phyloP scores from a whole-genome alignment of 1,284 basidiomycete genomes.

The Cutaneotrichosporon arboriforme region DNA sequence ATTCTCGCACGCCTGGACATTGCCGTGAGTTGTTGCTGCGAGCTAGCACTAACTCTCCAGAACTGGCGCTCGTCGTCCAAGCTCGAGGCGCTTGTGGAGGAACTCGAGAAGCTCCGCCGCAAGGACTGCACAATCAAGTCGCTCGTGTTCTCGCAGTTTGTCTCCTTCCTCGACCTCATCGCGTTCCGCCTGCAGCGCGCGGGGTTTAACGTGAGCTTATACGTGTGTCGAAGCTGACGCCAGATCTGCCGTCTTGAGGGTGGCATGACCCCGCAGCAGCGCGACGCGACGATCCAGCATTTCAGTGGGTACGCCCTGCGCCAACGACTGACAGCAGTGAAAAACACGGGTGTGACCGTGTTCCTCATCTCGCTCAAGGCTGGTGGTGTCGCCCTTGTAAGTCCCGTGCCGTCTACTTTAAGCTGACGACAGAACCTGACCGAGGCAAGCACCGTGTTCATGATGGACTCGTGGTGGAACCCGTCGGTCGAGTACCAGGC shows the following conservation, averaged over 20 bases:
- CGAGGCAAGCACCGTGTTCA: slow-evolving; percentile 85
- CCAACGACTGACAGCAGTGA: slow-evolving; percentile 56
- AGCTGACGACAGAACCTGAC: slow-evolving; percentile 65
- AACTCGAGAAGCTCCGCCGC: slow-evolving; percentile 73
- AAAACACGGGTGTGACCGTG: slow-evolving; percentile 88
- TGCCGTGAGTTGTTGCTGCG: slow-evolving; percentile 49
- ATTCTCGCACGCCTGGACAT: slow-evolving; percentile 87
- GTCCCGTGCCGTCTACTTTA: not conserved
- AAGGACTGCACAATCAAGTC: slow-evolving; percentile 93
- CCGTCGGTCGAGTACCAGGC: slow-evolving; percentile 62
- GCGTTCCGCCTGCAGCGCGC: slow-evolving; percentile 87
- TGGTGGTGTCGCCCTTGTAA: slow-evolving; percentile 71
- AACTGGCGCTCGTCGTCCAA: slow-evolving; percentile 93
- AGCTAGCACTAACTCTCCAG: no score
- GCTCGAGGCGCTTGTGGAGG: slow-evolving; percentile 94
- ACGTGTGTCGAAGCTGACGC: slow-evolving; percentile 2
- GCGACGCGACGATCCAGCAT: slow-evolving; percentile 89
- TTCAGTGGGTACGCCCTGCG: slow-evolving; percentile 61
- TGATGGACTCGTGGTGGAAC: slow-evolving; percentile 63
- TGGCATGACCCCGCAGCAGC: slow-evolving; percentile 92
- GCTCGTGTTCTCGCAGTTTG: slow-evolving; percentile 63
- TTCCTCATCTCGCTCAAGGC: slow-evolving; percentile 94
- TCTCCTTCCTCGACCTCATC: slow-evolving; percentile 62
- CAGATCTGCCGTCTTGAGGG: slow-evolving; percentile 92
- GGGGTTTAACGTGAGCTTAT: slow-evolving; percentile 67